Evolutionary conservation across 257 asterid species (phyloP), one percentile per base, ranked within the genome.

Genomic region (Scutellaria baicalensis): DNA sequence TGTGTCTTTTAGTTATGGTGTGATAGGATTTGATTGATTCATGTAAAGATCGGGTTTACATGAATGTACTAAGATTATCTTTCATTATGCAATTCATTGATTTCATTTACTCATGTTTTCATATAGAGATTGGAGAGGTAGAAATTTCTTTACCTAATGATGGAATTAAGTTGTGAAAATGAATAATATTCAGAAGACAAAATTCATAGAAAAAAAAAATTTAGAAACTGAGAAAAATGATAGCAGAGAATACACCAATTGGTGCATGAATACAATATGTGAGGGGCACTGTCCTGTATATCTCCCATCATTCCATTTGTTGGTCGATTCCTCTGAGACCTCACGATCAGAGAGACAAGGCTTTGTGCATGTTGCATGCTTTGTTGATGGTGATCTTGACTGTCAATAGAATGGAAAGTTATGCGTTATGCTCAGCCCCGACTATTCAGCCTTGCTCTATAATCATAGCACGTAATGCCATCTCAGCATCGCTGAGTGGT

Each of bases 401-500:
- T 2, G 13, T 23, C 1, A 1, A 49, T 20, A n/a, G 14, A 36
- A 1, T 4, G 40, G 12, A 5, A 27, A 27, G 3, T 11, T 14
- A 8, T 6, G 9, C 0, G 10, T 5, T 8, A 43, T 10, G 18
- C 6, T 39, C 67, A n/a, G n/a, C 21, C 47, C 40, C 7, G 6
- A 9, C 2, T 6, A 62, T 43, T 81, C 82, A 80, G 56, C 56
- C 62, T 63, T 75, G 81, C 60, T 66, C 68, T n/a, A n/a, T n/a
- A 60, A 84, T 69, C 52, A 90, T 58, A 21, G 82, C 80, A 52
- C 79, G 84, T 75, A 93, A 84, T 55, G 86, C 86, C 90, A 58
- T 78, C 88, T 93, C 97, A 62, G 80, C 99, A 44, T 93, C 96
- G 44, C 77, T 70, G 10, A 91, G 86, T 6, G 96, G 90, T 70